Conservation (phyloP, 306 rosid species). For the Calophaca sinica region DNA sequence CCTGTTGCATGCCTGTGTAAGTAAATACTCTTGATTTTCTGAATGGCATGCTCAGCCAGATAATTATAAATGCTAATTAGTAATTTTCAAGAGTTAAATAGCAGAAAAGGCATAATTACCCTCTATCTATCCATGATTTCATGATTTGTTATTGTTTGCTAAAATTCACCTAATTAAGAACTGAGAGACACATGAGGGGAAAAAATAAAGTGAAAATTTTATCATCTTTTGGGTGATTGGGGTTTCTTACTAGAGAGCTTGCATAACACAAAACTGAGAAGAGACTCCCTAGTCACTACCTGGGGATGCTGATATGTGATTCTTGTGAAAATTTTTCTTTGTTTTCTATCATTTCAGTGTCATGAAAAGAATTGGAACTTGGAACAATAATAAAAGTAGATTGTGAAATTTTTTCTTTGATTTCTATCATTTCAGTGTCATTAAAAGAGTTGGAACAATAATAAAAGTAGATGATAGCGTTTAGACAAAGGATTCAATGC, state of each 20-base stretch:
- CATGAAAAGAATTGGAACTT: conserved; percentile 53
- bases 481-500: conserved; percentile 49
- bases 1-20: no score
- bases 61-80: no score
- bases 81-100: no score
- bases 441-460: conserved; percentile 54
- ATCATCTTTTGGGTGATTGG: conserved; percentile 20
- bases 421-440: conserved; percentile 47
- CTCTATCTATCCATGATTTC: neutral
- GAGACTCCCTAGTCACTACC: conserved; percentile 35
- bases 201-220: neutral
- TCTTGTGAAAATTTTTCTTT: conserved; percentile 12
- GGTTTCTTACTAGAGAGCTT: conserved; percentile 33
- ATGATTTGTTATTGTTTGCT: neutral
- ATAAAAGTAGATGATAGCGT: conserved; percentile 53
- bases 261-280: neutral
- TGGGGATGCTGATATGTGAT: conserved; percentile 37
- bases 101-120: no score
- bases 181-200: neutral
- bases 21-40: no score
- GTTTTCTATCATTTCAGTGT: conserved; percentile 43
- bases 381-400: conserved; percentile 53
- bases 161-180: neutral
- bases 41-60: no score
- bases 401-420: neutral